Evolutionary conservation across 2,329 filamentous ascomycete species (phyloP).

Genomic region (Rhynchosporium agropyri): DNA sequence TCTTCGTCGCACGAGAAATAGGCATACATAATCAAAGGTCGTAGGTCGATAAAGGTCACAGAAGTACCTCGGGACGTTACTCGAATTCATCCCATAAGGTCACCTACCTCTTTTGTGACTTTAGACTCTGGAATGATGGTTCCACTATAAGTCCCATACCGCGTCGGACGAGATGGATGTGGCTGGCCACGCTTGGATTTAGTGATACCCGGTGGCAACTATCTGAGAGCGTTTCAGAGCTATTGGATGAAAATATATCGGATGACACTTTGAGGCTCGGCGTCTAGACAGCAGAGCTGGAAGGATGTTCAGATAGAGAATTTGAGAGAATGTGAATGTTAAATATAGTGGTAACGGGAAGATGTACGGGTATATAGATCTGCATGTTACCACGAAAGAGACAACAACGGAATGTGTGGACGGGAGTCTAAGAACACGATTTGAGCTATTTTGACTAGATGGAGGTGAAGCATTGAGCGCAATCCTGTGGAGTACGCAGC

Average conservation of each 20-base stretch:
- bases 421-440: constrained; percentile 7
- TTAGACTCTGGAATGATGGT: too few species aligned
- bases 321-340: constrained; percentile 18
- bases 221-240: background rate
- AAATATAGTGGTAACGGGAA: constrained; percentile 15
- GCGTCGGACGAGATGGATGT: too few species aligned
- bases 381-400: constrained; percentile 3
- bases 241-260: constrained; percentile 3
- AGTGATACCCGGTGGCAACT: too few species aligned
- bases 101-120: too few species aligned
- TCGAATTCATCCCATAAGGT: too few species aligned
- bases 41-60: too few species aligned
- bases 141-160: too few species aligned
- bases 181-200: too few species aligned
- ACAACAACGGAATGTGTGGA: constrained; percentile 10
- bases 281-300: background rate
- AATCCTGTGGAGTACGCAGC: background rate
- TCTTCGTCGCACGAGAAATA: too few species aligned
- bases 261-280: constrained; percentile 8
- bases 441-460: constrained; percentile 1
- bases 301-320: background rate
- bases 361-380: constrained; percentile 12
- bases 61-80: too few species aligned
- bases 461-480: background rate
- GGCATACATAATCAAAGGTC: too few species aligned